Percentiles rank a stretch among this genome's conserved stretches.
These are phyloP conservation scores for Ophiocordyceps camponoti-leonardi DNA, from an alignment of 2,329 filamentous ascomycete genomes.

Conservation along the genomic window DNA sequence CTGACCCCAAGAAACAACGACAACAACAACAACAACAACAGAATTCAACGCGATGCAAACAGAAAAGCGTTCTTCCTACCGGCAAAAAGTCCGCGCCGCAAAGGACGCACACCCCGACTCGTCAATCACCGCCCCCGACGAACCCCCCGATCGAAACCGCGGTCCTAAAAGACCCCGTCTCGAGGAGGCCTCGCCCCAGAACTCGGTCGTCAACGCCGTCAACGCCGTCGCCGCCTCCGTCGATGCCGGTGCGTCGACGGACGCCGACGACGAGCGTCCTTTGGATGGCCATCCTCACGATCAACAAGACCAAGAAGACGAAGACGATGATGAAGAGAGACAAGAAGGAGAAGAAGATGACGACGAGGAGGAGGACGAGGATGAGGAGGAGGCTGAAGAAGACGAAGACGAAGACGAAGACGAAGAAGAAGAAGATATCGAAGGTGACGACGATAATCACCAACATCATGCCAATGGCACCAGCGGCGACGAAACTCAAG, in stretches of 20 bases:
- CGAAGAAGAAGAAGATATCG: conserved; percentile 31
- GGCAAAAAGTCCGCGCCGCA: conserved; percentile 49
- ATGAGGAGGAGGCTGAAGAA: conserved; percentile 26
- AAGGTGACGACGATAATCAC: conserved; percentile 33
- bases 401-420: conserved; percentile 31
- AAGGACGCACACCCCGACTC: not conserved
- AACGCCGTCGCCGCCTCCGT: conserved; percentile 21
- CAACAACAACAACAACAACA: conserved; percentile 10
- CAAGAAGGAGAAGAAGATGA: conserved; percentile 21
- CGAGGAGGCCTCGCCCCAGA: conserved; percentile 21
- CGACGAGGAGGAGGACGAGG: conserved; percentile 25
- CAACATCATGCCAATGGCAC: conserved; percentile 33
- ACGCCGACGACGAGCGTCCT: not conserved
- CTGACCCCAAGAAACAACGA: too few relatives aligned
- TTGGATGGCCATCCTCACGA: not conserved
- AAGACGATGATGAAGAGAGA: too few relatives aligned
- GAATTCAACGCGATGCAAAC: conserved; percentile 59
- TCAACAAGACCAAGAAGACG: too few relatives aligned
- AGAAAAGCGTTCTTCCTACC: conserved; percentile 57
- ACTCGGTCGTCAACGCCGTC: conserved; percentile 12
- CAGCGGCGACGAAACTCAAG: conserved; percentile 17
- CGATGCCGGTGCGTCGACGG: conserved; percentile 11
- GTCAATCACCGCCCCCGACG: not conserved
- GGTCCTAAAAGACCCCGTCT: not conserved
- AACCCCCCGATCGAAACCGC: not conserved